Conservation (phyloP, 1,139 yeast species). For the Magnusiomyces paraingens region DNA sequence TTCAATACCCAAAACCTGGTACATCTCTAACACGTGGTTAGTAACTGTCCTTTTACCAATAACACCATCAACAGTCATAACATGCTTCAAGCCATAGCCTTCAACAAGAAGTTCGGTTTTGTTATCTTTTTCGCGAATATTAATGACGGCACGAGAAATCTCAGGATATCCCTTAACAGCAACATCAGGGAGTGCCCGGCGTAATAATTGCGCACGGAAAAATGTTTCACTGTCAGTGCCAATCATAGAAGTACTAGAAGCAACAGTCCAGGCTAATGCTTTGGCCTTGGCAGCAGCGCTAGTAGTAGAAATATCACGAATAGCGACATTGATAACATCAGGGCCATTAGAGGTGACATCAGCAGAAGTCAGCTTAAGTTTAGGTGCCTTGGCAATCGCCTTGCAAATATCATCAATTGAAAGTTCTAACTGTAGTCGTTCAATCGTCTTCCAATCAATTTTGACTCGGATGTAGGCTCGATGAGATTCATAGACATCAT, state of each 20-base stretch:
- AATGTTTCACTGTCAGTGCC: conserved; percentile 56
- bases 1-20: conserved; percentile 88
- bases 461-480: conserved; percentile 75
- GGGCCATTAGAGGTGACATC: conserved; percentile 67
- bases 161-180: conserved; percentile 91
- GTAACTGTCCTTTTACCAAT: conserved; percentile 82
- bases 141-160: conserved; percentile 92
- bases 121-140: conserved; percentile 73
- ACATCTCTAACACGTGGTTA: conserved; percentile 88
- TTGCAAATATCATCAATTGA: conserved; percentile 77
- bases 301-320: conserved; percentile 49
- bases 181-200: conserved; percentile 76
- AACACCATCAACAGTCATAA: conserved; percentile 97
- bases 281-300: conserved; percentile 32
- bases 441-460: conserved; percentile 79
- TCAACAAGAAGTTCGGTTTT: conserved; percentile 90
- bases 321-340: conserved; percentile 71
- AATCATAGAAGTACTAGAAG: conserved; percentile 35
- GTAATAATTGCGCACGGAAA: conserved; percentile 83
- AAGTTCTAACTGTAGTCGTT: conserved; percentile 81
- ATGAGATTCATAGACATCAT: conserved; percentile 84
- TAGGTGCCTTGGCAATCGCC: conserved; percentile 81
- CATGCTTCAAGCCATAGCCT: conserved; percentile 94
- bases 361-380: conserved; percentile 68
- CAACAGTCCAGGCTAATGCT: conserved; percentile 19